Evolutionary conservation across 352 stramenopile species (phyloP), one percentile per base, ranked within the genome.

Genomic region (Phytopythium sindhum): DNA sequence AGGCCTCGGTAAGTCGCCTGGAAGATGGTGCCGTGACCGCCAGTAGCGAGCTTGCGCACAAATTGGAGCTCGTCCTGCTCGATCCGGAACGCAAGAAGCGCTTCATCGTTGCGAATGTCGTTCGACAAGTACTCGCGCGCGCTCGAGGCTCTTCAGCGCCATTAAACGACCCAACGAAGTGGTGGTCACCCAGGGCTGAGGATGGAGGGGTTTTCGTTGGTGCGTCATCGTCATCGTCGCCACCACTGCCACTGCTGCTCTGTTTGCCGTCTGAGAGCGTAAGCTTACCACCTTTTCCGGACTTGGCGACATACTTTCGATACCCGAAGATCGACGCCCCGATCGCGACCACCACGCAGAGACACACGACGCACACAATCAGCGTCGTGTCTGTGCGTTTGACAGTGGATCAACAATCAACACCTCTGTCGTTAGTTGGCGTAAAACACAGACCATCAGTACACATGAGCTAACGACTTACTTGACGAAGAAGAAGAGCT

Each of bases 41-140:
- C 76, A 6, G 55, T 66, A 2, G 76, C 72, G 26, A 83, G 39
- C 59, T 61, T 41, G 2, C 61, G 24, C 10, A 63, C 35, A 50
- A 74, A 37, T 19, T 60, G 42, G n/a, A 86, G 63, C 35, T 80
- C 72, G 17, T 61, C 59, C 19, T 70, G 67, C 15, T 68, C 58
- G 35, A 86, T 45, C 1, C 77, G 77, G 44, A 68, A 79, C 21
- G 65, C 52, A 19, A 78, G 60, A 44, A 86, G 53, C 23, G 65
- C 35, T 24, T 75, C 70, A 33, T 86, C 77, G 29, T 73, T 84
- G 15, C 77, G 75, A 2, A 86, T 69, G 61, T 86, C 77, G 52
- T 83, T 78, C 19, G 33, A 51, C n/a, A 76, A 42, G 60, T 76
- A 74, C n/a, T 60, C 72, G 9, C 29, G 45, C 3, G 65, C 21